Conservation (phyloP, 164 flowering plant species). For the Vitis labrusca region DNA sequence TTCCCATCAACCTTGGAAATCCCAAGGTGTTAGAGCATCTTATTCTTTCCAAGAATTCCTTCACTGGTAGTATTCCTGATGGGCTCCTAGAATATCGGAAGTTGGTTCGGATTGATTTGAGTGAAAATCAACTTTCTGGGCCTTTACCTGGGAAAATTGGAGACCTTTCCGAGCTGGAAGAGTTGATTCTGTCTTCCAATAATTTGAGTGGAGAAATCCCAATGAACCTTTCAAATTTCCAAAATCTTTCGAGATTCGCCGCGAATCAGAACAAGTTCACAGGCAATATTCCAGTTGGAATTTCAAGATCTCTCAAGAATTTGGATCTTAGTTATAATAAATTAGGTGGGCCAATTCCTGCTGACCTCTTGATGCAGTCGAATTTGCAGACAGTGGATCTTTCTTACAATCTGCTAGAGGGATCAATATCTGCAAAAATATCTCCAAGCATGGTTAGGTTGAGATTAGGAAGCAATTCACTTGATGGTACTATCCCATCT, state of each 20-base stretch:
- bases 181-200: slow-evolving; percentile 37
- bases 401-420: slow-evolving; percentile 31
- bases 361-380: slow-evolving; percentile 28
- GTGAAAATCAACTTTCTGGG: slow-evolving; percentile 29
- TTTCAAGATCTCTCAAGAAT: slow-evolving; percentile 17
- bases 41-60: slow-evolving; percentile 19
- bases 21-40: slow-evolving; percentile 27
- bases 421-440: slow-evolving; percentile 31
- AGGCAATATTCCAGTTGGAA: slow-evolving; percentile 37
- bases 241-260: slow-evolving; percentile 33
- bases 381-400: slow-evolving; percentile 43
- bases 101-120: slow-evolving; percentile 41
- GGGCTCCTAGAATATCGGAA: slow-evolving; percentile 24
- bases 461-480: slow-evolving; percentile 38
- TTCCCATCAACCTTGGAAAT: slow-evolving; percentile 32
- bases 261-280: slow-evolving; percentile 38
- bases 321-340: slow-evolving; percentile 51
- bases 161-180: slow-evolving; percentile 28
- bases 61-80: slow-evolving; percentile 28
- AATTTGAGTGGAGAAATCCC: slow-evolving; percentile 39
- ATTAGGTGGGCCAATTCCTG: slow-evolving; percentile 37
- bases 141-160: slow-evolving; percentile 28
- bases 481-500: slow-evolving; percentile 29
- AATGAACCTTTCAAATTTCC: slow-evolving; percentile 16
- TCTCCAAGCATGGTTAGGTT: slow-evolving; percentile 35